Evolutionary conservation across 2,329 filamentous ascomycete genomes (phyloP), one percentile per base, ranked within the genome.

Genomic region (Cladosporium sphaerospermum): DNA sequence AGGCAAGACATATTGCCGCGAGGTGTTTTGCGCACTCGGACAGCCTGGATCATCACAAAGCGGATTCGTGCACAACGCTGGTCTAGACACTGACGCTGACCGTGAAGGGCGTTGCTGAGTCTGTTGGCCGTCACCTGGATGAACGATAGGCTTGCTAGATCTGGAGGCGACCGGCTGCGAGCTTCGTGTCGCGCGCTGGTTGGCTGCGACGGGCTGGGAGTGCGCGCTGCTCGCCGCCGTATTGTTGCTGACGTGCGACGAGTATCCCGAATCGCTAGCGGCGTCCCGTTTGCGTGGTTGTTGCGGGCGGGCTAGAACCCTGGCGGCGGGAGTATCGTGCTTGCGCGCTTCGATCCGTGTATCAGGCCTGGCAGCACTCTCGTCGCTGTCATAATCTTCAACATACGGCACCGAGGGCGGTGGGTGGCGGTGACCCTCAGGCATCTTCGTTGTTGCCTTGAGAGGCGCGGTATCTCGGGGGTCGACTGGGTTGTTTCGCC

Each of bases 181-280:
- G 52, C 23, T 44, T 50, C 46, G 52, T 47, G 36, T 19, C 44
- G 36, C 9, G 11, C 28, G 9, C 14, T 10, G 36, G n/a, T 34
- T 39, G 34, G 4, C 31, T 11, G 23, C 5, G 4, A 28, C 9
- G 16, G 43, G 44, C 14, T 45, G 45, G 7, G 28, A 47, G 28
- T 23, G 33, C 31, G 36, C 36, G n/a, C 23, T 52, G 44, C 42
- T 52, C 46, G 51, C 33, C 37, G 46, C 48, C 9, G 48, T 56
- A 28, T 28, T 28, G 16, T 48, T 57, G 44, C 59, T 59, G 43
- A 48, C 55, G 33, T 62, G 60, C 43, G 79, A 82, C 58, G 78
- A 82, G 72, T 83, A 83, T 62, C 80, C 80, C 59, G 80, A 82
- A 69, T 84, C 81, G 69, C 77, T 81, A 61, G 75, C 74, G 63